These are phyloP conservation scores for Trichosporon sp. DNA, from an alignment of 1,284 basidiomycete genomes.

Conservation along the genomic window DNA sequence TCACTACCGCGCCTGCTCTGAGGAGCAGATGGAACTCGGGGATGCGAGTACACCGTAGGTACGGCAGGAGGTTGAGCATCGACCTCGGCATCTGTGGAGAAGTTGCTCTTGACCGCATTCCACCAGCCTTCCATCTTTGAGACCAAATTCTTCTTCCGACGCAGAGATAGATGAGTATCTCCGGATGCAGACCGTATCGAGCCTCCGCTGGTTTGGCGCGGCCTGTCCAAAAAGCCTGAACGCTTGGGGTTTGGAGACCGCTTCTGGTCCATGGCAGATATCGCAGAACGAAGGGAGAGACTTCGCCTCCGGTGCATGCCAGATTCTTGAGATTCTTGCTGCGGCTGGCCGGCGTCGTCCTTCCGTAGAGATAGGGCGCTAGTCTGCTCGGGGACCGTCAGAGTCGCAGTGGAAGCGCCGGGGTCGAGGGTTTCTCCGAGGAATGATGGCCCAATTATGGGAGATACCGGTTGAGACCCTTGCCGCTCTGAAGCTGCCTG, in stretches of 20 bases:
- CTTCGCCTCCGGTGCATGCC: constrained; percentile 36
- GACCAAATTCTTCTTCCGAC: constrained; percentile 56
- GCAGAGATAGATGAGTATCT: constrained; percentile 28
- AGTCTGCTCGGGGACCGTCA: not conserved
- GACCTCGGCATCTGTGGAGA: constrained; percentile 39
- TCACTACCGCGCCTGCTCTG: constrained; percentile 42
- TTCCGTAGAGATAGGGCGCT: too few relatives aligned
- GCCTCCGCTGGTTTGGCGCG: constrained; percentile 44
- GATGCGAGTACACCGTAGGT: constrained; percentile 26
- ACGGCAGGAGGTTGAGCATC: constrained; percentile 3
- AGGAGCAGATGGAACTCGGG: constrained; percentile 46
- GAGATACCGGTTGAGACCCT: constrained; percentile 1
- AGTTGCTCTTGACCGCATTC: constrained; percentile 58
- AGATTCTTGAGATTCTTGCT: too few relatives aligned
- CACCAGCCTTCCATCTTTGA: constrained; percentile 60
- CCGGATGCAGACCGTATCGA: constrained; percentile 31
- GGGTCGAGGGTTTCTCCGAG: not conserved
- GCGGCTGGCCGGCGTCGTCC: too few relatives aligned
- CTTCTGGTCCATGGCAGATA: constrained; percentile 45
- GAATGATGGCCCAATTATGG: not conserved
- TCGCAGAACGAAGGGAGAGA: constrained; percentile 44
- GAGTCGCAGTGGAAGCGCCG: not conserved
- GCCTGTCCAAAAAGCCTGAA: constrained; percentile 32
- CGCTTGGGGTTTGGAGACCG: constrained; percentile 38
- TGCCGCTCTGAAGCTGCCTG: constrained; percentile 32